Conservation (phyloP, 805 yeast species). For the Yarrowia keelungensis region DNA sequence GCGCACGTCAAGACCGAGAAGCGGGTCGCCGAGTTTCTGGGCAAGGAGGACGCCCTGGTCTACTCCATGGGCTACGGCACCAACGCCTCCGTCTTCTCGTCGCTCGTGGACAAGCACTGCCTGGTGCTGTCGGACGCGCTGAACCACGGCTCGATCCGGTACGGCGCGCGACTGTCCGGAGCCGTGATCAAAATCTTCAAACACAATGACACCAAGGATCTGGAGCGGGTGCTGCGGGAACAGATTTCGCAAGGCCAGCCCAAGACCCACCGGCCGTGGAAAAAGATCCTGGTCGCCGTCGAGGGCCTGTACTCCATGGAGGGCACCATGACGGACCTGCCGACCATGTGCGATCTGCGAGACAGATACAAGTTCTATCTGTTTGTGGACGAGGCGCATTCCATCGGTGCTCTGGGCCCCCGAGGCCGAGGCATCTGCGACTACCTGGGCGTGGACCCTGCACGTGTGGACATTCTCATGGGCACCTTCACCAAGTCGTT, state of each 20-base stretch:
- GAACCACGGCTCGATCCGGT: constrained; percentile 94
- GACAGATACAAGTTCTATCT: constrained; percentile 87
- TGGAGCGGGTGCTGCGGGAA: constrained; percentile 80
- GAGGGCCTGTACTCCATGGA: constrained; percentile 84
- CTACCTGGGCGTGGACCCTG: constrained; percentile 80
- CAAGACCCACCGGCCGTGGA: constrained; percentile 95
- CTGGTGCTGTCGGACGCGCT: constrained; percentile 92
- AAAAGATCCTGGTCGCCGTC: constrained; percentile 73
- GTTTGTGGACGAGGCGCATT: constrained; percentile 97
- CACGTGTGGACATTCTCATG: constrained; percentile 85
- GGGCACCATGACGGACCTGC: constrained; percentile 86
- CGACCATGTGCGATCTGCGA: constrained; percentile 72
- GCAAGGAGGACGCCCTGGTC: constrained; percentile 85
- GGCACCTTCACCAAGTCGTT: constrained; percentile 97
- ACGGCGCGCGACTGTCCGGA: constrained; percentile 91
- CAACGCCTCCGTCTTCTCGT: constrained; percentile 83
- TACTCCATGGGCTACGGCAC: constrained; percentile 97
- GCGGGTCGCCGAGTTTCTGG: constrained; percentile 82
- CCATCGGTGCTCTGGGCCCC: constrained; percentile 98
- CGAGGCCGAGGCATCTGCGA: constrained; percentile 95
- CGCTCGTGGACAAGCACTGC: constrained; percentile 85
- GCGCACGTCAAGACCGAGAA: constrained; percentile 76
- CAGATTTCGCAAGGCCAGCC: constrained; percentile 95
- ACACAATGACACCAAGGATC: constrained; percentile 85
- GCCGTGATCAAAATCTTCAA: constrained; percentile 90